Evolutionary conservation across 2,329 filamentous ascomycete species (phyloP), one percentile per base, ranked within the genome.

Genomic region (Claviceps sorghi): DNA sequence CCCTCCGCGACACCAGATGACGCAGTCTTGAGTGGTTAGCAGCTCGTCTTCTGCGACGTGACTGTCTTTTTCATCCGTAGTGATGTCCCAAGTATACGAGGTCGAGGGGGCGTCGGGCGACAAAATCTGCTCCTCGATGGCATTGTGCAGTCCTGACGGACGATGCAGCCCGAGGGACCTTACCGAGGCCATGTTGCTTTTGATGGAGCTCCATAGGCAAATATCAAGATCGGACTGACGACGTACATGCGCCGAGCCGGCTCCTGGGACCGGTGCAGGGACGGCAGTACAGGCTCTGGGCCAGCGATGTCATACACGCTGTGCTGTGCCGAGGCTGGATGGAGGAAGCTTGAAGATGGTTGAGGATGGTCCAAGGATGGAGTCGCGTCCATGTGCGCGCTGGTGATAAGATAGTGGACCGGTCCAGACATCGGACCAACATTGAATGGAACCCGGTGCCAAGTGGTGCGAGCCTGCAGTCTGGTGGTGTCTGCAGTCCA

Each of bases 161-260:
- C 86, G 83, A 73, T 97, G 91, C 64, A 95, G 76, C 67, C 93
- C 93, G 62, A 96, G 79, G 58, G 91, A 96, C 68, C 82, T 86
- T 70, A 96, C 81, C 65, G 86, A 83, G 60, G 91, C 91, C 94
- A 98, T 98, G 50, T 59, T 62, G 60, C 15, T 26, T 29, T 44
- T 41, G 49, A 52, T 53, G 57, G 55, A 48, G 59, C 61, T 63
- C 66, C 67, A 69, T 68, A 61, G 53, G 63, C 60, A 41, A 41
- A 49, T 52, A 49, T 57, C 46, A 50, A 50, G 50, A 15, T 51
- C 50, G 32, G 22, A 45, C 41, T 30, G 34, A 40, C 42, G 43
- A 34, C 17, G 22, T 34, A 19, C 43, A 51, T 40, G 42, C 21
- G 50, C 50, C 17, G 43, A 9, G 22, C 43, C 34, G 43, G 43